Conservation (phyloP, 805 yeast genomes). For the Dipodascus albidus region DNA sequence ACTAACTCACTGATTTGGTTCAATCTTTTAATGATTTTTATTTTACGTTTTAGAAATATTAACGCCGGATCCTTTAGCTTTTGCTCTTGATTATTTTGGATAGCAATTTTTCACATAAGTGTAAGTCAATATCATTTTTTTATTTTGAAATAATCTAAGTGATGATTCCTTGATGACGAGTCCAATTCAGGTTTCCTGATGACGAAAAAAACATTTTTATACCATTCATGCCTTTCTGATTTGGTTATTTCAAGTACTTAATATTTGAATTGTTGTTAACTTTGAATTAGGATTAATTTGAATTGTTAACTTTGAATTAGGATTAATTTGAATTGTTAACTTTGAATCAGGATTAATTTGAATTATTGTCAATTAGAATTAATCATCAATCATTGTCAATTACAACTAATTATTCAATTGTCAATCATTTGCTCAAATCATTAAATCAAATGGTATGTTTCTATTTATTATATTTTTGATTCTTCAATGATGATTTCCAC, state of each 20-base stretch:
- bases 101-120: neutral
- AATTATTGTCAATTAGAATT: too few species aligned
- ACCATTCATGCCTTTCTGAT: conserved; percentile 2
- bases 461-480: neutral
- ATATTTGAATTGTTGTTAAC: too few species aligned
- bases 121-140: neutral
- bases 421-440: too few species aligned
- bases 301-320: too few species aligned
- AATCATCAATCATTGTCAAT: too few species aligned
- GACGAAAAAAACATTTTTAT: conserved; percentile 1
- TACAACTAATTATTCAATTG: too few species aligned
- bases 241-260: neutral
- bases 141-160: neutral
- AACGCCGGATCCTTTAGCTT: neutral
- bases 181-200: conserved; percentile 2
- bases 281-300: too few species aligned
- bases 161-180: conserved; percentile 2
- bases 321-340: too few species aligned
- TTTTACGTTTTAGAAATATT: neutral
- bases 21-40: neutral
- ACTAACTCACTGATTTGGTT: neutral
- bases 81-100: neutral
- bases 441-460: neutral
- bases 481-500: conserved; percentile 1
- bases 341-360: too few species aligned